Percentiles rank a stretch among this genome's conserved stretches.
Evolutionary conservation across 371 early-diverging fungal species (phyloP).

Genomic region (Mucor plumbeus): DNA sequence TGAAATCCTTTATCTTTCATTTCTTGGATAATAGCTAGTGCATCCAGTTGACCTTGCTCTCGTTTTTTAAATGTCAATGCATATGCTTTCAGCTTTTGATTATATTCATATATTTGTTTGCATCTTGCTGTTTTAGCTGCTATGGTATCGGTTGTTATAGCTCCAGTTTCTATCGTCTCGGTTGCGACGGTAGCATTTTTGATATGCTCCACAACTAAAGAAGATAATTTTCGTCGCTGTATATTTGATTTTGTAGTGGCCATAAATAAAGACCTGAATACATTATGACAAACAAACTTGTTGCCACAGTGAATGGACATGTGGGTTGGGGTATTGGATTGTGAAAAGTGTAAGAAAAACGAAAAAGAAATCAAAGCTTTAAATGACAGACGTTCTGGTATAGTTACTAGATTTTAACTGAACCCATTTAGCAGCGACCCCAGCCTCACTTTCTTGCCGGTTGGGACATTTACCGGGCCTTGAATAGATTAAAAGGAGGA

Average conservation of each 20-base stretch:
- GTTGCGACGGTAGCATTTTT: background rate
- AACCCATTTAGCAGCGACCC: slow-evolving; percentile 2
- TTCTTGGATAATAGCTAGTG: slow-evolving; percentile 7
- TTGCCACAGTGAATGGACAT: slow-evolving; percentile 14
- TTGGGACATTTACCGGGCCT: background rate
- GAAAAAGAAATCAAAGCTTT: background rate
- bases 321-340: background rate
- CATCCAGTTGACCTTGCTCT: slow-evolving; percentile 3
- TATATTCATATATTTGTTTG: slow-evolving; percentile 15
- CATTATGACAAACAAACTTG: slow-evolving; percentile 14
- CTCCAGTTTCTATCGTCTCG: background rate
- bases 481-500: background rate
- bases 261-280: slow-evolving; percentile 13
- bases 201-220: background rate
- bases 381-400: background rate
- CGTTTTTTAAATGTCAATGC: slow-evolving; percentile 11
- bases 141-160: background rate
- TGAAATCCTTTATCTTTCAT: slow-evolving; percentile 17
- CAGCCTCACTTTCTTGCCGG: background rate
- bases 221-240: background rate
- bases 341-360: background rate
- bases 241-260: background rate
- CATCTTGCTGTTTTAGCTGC: background rate
- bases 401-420: slow-evolving; percentile 1
- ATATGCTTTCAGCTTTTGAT: slow-evolving; percentile 9